Evolutionary conservation across 129 eudicot genomes (phyloP).

Genomic region (Escallonia rubra): DNA sequence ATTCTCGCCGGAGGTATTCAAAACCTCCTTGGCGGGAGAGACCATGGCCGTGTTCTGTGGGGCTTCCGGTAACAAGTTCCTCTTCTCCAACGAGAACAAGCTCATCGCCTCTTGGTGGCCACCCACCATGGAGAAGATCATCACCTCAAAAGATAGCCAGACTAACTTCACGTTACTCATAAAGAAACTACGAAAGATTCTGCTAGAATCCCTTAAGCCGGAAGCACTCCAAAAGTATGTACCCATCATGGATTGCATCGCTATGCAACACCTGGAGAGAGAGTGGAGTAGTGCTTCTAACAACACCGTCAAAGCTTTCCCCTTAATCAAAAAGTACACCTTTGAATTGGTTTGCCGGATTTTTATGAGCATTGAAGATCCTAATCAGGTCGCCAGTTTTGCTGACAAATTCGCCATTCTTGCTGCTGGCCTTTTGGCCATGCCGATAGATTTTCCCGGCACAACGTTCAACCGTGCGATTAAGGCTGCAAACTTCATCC

Average conservation of each 20-base stretch:
- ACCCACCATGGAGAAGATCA: background rate
- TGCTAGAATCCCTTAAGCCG: background rate
- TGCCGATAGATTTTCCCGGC: background rate
- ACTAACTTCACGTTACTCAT: background rate
- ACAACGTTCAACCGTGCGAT: background rate
- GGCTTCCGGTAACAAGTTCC: background rate
- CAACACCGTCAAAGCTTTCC: background rate
- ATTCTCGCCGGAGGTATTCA: background rate
- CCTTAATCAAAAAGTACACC: background rate
- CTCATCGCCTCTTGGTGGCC: background rate
- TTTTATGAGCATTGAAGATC: background rate
- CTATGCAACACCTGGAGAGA: background rate
- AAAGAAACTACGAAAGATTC: background rate
- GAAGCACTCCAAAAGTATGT: background rate
- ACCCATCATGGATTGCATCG: background rate
- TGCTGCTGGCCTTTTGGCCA: background rate
- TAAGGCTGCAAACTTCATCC: background rate
- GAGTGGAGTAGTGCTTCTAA: background rate
- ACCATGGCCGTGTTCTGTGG: background rate
- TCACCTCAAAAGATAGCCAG: background rate
- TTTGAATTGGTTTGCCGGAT: background rate
- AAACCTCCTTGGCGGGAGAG: conserved; percentile 2
- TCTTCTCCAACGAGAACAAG: background rate
- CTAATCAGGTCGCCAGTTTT: background rate
- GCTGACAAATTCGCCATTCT: background rate